Percentiles rank a stretch among this genome's conserved stretches.
phyloP scores from a whole-genome alignment of 805 yeast species.

The Candida khao-thaluensis region DNA sequence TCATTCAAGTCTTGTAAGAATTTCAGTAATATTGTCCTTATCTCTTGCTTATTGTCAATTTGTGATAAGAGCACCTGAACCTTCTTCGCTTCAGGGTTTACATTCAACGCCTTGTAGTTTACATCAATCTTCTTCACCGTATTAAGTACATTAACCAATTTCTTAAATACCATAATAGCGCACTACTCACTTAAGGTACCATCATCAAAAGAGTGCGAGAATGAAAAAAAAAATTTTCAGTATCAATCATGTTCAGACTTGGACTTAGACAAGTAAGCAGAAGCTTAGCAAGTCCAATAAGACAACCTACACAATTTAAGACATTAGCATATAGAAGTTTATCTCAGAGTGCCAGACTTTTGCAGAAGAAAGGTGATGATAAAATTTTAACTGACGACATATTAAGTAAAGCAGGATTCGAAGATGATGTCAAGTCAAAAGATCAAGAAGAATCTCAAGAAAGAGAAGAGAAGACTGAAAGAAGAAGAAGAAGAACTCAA shows the following conservation, averaged over 20 bases:
- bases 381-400: conserved; percentile 73
- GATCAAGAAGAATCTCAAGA: conserved; percentile 16
- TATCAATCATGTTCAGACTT: conserved; percentile 3
- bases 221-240: conserved; percentile 2
- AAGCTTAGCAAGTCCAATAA: conserved; percentile 4
- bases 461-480: conserved; percentile 1
- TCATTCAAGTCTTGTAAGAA: conserved; percentile 31
- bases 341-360: conserved; percentile 8
- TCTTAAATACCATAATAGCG: conserved; percentile 1
- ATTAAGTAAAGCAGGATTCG: conserved; percentile 81
- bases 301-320: not conserved
- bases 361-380: conserved; percentile 20
- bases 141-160: not conserved
- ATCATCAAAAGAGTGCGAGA: conserved; percentile 1
- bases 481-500: conserved; percentile 49
- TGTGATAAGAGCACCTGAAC: conserved; percentile 22
- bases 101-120: conserved; percentile 15
- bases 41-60: conserved; percentile 27
- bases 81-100: conserved; percentile 22
- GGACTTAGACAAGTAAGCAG: conserved; percentile 4
- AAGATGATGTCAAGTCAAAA: conserved; percentile 29
- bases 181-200: too few relatives aligned
- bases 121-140: conserved; percentile 12
- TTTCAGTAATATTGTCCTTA: conserved; percentile 27
- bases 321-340: conserved; percentile 3